Base-by-base conservation (phyloP, 2,329 filamentous ascomycete species). In the Fusarium poae region DNA sequence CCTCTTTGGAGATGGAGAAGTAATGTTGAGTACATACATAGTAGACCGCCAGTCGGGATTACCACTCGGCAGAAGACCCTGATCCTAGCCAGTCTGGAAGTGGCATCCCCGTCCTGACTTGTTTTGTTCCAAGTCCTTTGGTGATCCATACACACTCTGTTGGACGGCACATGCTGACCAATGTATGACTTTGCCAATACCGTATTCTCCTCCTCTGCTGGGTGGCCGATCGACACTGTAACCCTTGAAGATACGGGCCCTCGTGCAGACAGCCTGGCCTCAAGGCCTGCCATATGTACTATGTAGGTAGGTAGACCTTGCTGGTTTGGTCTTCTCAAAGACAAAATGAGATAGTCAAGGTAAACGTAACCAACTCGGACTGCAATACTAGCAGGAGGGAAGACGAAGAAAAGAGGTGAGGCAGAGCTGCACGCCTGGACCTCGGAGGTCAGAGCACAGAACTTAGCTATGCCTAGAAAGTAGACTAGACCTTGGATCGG, bases 31-130 rank as follows among this genome's bases (percentile, higher is more conserved):
- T 39, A 39, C n/a, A 39, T 39, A 39, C n/a, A 39, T 20, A 68
- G 39, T 56, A 68, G 66, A 69, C 66, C 66, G 66, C 66, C 66
- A 70, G 66, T 70, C 66, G 66, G 61, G 44, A 61, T 67, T 70
- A 49, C 58, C 66, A 67, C 52, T 62, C 62, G 66, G 66, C 44
- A 67, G 62, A 63, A 49, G 49, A 50, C 44, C 57, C 46, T 63
- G 52, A 67, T 64, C 66, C 67, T 43, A 54, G 66, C 13, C 61
- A 62, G 32, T 46, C 37, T 32, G 40, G 37, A 42, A 23, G 39
- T 42, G 23, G 27, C 27, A 44, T 54, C 30, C 48, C 51, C 25
- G 46, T 57, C 23, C 46, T 49, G 53, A 59, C 54, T 50, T 51
- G 62, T 67, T 55, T 44, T 39, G 29, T 29, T 53, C 53, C 44